Evolutionary conservation across 2,329 filamentous ascomycete genomes (phyloP), one percentile per base, ranked within the genome.

Genomic region (Juglanconis oblonga): DNA sequence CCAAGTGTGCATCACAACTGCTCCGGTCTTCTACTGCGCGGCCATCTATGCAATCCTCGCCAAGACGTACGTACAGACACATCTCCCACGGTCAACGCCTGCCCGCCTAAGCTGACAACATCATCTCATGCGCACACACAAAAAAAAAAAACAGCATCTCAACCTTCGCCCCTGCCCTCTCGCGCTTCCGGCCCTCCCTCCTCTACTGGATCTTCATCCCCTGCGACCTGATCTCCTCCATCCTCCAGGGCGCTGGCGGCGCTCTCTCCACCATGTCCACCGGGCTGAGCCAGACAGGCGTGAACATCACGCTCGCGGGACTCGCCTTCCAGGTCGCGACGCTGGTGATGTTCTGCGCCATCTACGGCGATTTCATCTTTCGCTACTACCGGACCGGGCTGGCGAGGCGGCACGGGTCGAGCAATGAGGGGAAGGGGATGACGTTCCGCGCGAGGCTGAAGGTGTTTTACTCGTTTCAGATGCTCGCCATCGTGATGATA

Each of bases 1-100:
- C n/a, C 32, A 40, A 84, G 80, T 83, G 62, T 87, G 83, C 71
- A 76, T 89, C 54, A 84, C 80, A 65, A 80, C 81, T 49, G 79
- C 74, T 0, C 81, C 81, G 9, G 81, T 83, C 57, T 86, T 83
- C 70, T 79, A 82, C 67, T 79, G 83, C 33, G 87, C 87, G 0
- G 85, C 84, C 61, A 85, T 90, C 68, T 90, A 90, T 70, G 80
- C 89, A 57, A 87, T 84, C 35, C 77, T 88, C 35, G 74, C 74
- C n/a, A 68, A 72, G 57, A 70, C 75, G 70, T 72, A 56, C 24
- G 36, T 51, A 36, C 24, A 4, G 38, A 7, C 17, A 11, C 42
- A n/a, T 55, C 49, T n/a, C 4, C 42, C 7, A n/a, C n/a, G n/a
- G n/a, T n/a, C n/a, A n/a, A n/a, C n/a, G n/a, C n/a, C n/a, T n/a